phyloP scores from a whole-genome alignment of 768 basidiomycete species.

The Albatrellus ellisii region DNA sequence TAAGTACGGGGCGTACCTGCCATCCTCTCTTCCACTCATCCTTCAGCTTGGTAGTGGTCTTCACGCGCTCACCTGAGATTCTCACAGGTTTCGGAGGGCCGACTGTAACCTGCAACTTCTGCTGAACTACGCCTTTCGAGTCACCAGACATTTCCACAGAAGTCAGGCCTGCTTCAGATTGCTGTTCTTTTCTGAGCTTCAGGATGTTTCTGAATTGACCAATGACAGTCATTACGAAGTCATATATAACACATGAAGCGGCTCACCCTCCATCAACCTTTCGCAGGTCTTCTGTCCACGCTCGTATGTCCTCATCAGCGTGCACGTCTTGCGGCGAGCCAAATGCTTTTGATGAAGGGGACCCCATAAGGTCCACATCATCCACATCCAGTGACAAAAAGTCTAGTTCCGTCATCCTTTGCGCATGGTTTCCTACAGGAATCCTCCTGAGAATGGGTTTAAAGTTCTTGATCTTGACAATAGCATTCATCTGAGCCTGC shows the following conservation, averaged over 20 bases:
- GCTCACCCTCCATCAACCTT: constrained; percentile 41
- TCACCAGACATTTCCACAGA: not conserved
- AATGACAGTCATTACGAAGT: constrained; percentile 1
- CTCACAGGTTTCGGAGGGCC: not conserved
- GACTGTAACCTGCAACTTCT: not conserved
- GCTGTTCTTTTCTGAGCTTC: constrained; percentile 18
- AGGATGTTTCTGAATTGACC: constrained; percentile 25
- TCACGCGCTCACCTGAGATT: too few relatives aligned
- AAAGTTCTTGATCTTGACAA: constrained; percentile 36
- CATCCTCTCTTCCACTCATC: not conserved
- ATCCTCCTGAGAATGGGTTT: constrained; percentile 39
- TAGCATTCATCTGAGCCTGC: constrained; percentile 31
- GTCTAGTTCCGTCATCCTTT: constrained; percentile 26
- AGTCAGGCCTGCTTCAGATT: not conserved
- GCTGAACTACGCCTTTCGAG: not conserved
- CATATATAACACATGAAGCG: constrained; percentile 32
- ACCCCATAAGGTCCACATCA: constrained; percentile 28
- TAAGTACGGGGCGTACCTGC: not conserved
- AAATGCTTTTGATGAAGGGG: constrained; percentile 31
- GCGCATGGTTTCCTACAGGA: constrained; percentile 25
- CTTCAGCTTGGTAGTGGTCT: not conserved
- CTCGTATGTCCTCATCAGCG: constrained; percentile 22
- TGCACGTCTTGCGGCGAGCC: constrained; percentile 39
- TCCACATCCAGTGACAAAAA: constrained; percentile 44
- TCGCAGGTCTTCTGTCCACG: constrained; percentile 46